phyloP scores from a whole-genome alignment of 441 rosid species.

The Pelargonium australe region DNA sequence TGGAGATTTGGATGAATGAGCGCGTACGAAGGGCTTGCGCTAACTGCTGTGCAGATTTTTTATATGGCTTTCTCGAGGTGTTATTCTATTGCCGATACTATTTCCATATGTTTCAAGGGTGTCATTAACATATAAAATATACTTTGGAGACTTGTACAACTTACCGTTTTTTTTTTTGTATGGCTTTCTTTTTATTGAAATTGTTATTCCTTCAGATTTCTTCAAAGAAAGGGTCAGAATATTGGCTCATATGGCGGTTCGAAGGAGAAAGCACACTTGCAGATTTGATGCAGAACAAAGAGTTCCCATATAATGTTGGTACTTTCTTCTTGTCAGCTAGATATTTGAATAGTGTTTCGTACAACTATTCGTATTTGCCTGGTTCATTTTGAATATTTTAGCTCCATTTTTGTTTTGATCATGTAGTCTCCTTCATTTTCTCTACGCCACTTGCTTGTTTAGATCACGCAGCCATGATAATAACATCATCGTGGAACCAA shows the following conservation, averaged over 20 bases:
- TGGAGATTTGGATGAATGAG: conserved; percentile 97
- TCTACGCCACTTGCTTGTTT: too few relatives aligned
- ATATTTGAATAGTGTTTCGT: too few relatives aligned
- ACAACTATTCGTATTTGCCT: too few relatives aligned
- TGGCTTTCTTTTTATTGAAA: conserved; percentile 14
- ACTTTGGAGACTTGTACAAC: not conserved
- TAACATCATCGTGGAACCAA: too few relatives aligned
- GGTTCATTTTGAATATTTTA: too few relatives aligned
- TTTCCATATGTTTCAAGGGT: conserved; percentile 26
- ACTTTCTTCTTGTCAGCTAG: conserved; percentile 22
- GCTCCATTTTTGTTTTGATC: too few relatives aligned
- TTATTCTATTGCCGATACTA: conserved; percentile 29
- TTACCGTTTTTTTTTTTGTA: conserved; percentile 1
- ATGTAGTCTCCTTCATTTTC: too few relatives aligned
- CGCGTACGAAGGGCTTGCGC: conserved; percentile 92
- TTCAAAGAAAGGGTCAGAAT: conserved; percentile 68
- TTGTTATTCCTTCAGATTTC: conserved; percentile 45
- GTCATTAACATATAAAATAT: conserved; percentile 19
- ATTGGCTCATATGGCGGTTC: conserved; percentile 84
- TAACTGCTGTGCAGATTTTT: conserved; percentile 79
- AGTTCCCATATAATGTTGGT: conserved; percentile 85
- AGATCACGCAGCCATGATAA: too few relatives aligned
- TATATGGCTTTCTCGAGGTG: conserved; percentile 88
- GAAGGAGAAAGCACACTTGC: conserved; percentile 78
- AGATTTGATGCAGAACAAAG: conserved; percentile 75